These are phyloP conservation scores for Cryphonectria parasitica DNA, from an alignment of 2,329 filamentous ascomycete species.

Conservation along the genomic window DNA sequence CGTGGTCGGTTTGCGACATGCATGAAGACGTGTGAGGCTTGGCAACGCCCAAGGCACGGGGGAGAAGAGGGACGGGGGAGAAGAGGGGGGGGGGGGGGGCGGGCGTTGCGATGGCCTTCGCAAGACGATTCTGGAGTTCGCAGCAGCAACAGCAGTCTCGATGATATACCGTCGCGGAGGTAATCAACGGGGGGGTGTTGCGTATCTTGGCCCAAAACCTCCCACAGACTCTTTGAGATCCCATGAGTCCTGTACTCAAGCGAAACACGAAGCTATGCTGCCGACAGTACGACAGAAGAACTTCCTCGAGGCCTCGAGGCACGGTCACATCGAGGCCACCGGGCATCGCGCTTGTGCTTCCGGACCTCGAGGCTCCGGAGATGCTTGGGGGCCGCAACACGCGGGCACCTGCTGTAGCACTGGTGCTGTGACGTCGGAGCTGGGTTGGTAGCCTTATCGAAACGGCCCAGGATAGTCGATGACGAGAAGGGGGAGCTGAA, in stretches of 20 bases:
- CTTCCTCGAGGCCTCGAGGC: not conserved
- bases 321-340: not conserved
- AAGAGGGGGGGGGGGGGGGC: too few relatives aligned
- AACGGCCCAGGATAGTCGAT: not conserved
- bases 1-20: not conserved
- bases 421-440: not conserved
- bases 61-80: too few relatives aligned
- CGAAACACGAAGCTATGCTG: conserved; percentile 6
- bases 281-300: not conserved
- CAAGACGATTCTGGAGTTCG: not conserved
- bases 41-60: not conserved
- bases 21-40: not conserved
- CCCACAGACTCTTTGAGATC: not conserved
- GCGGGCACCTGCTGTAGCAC: not conserved
- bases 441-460: not conserved
- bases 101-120: not conserved
- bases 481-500: not conserved
- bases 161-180: not conserved
- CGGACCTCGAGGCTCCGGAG: not conserved
- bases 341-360: conserved; percentile 1
- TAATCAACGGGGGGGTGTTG: not conserved
- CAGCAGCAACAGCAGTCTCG: not conserved
- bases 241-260: not conserved
- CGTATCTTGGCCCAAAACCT: not conserved
- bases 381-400: not conserved